Percentiles rank a stretch among this genome's conserved stretches.
phyloP scores from a whole-genome alignment of 176 grass and related monocot species.

The Pharus latifolius region DNA sequence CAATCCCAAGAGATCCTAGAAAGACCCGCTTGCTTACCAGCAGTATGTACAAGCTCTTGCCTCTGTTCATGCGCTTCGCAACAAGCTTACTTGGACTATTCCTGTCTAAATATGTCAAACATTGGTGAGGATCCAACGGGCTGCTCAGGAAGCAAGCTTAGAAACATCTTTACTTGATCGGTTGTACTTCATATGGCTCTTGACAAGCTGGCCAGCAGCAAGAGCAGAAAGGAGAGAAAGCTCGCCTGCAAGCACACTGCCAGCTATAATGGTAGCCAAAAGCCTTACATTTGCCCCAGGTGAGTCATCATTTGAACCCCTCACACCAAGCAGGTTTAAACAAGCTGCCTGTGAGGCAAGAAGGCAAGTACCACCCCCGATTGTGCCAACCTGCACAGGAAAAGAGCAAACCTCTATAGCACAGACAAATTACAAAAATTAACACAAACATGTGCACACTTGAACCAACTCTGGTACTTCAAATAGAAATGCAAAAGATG shows the following conservation, averaged over 20 bases:
- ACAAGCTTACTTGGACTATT: neutral
- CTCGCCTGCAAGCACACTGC: conserved; percentile 72
- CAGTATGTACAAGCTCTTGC: conserved; percentile 12
- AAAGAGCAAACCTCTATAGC: neutral
- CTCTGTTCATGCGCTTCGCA: neutral
- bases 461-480: too few relatives aligned
- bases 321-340: conserved; percentile 63
- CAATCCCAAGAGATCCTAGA: neutral
- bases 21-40: neutral
- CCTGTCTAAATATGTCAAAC: conserved; percentile 4
- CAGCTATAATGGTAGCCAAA: conserved; percentile 56
- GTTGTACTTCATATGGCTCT: conserved; percentile 88
- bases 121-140: neutral
- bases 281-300: conserved; percentile 48
- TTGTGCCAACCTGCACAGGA: conserved; percentile 53
- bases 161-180: conserved; percentile 50
- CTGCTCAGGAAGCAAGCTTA: conserved; percentile 21
- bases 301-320: conserved; percentile 39
- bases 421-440: neutral
- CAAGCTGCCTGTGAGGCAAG: conserved; percentile 67
- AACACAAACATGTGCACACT: too few relatives aligned
- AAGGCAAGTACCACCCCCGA: conserved; percentile 73
- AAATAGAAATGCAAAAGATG: too few relatives aligned
- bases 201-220: conserved; percentile 63
- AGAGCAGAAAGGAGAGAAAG: conserved; percentile 68